phyloP scores from a whole-genome alignment of 1,284 basidiomycete species.

The Puccinia hordei region DNA sequence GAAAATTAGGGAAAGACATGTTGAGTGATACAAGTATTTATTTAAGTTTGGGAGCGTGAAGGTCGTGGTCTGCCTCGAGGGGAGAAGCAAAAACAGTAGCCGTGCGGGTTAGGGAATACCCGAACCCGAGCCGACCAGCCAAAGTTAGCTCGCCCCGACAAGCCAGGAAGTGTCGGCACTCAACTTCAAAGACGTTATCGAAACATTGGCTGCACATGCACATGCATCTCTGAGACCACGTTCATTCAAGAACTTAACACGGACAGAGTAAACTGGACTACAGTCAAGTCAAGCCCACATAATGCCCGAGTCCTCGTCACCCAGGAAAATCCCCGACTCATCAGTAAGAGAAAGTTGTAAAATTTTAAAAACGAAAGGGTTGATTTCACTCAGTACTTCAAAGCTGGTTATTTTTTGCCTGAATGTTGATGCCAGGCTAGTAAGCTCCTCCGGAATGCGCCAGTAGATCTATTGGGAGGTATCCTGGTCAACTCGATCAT shows the following conservation, averaged over 20 bases:
- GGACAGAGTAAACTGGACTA: background rate
- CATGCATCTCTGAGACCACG: no score
- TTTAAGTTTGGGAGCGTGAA: no score
- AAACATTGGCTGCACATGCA: no score
- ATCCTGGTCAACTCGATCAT: slow-evolving; percentile 18
- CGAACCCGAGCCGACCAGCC: background rate
- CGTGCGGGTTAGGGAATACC: background rate
- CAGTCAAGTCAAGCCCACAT: background rate
- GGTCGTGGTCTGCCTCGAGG: no score
- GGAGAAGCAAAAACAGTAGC: background rate
- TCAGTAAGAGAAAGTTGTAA: slow-evolving; percentile 4
- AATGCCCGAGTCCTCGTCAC: slow-evolving; percentile 6
- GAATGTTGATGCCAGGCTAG: background rate
- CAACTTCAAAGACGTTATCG: no score
- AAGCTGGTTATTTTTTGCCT: background rate
- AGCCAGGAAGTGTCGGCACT: no score
- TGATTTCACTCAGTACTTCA: background rate
- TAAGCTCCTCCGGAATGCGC: slow-evolving; percentile 21
- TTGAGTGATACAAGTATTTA: background rate
- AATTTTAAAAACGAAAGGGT: background rate
- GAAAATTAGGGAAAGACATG: slow-evolving; percentile 28
- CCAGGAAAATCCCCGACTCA: background rate
- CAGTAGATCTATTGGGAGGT: slow-evolving; percentile 9
- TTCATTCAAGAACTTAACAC: background rate
- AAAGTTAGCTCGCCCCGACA: background rate